These are phyloP conservation scores for Candida silvatica DNA, from an alignment of 805 yeast species.

Conservation along the genomic window DNA sequence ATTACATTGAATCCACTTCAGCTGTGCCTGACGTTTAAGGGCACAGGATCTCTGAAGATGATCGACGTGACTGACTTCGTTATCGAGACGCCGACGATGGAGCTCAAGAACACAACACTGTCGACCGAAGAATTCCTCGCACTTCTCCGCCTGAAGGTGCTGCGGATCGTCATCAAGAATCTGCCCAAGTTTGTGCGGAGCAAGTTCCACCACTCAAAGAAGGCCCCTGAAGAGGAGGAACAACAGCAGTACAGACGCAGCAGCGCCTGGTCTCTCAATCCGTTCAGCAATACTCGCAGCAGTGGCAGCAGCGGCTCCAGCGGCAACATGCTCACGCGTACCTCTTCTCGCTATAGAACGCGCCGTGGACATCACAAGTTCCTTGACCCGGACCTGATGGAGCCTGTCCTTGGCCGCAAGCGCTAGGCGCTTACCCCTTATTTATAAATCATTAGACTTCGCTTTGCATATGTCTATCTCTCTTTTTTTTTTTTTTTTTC, in stretches of 20 bases:
- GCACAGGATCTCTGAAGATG: constrained; percentile 59
- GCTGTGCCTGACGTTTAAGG: constrained; percentile 69
- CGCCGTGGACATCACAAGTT: too few species aligned
- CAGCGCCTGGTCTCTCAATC: too few species aligned
- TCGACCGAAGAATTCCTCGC: constrained; percentile 62
- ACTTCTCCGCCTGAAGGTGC: constrained; percentile 50
- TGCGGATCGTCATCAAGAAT: constrained; percentile 48
- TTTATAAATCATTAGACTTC: too few species aligned
- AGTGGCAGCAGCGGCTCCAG: too few species aligned
- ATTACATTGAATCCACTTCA: constrained; percentile 20
- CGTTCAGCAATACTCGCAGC: too few species aligned
- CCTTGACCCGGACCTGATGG: constrained; percentile 20
- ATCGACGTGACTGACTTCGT: constrained; percentile 70
- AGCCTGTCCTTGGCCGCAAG: too few species aligned
- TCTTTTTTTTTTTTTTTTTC: too few species aligned
- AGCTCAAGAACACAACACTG: constrained; percentile 57
- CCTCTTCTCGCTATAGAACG: too few species aligned
- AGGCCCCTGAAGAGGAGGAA: background rate
- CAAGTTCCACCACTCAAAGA: constrained; percentile 48
- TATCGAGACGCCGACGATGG: constrained; percentile 55
- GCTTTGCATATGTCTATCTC: too few species aligned
- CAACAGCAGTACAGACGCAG: too few species aligned
- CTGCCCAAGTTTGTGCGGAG: constrained; percentile 76
- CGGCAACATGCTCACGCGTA: too few species aligned
- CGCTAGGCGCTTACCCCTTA: too few species aligned